Base-by-base conservation (phyloP, 1,139 yeast genomes). In the Candida neerlandica region DNA sequence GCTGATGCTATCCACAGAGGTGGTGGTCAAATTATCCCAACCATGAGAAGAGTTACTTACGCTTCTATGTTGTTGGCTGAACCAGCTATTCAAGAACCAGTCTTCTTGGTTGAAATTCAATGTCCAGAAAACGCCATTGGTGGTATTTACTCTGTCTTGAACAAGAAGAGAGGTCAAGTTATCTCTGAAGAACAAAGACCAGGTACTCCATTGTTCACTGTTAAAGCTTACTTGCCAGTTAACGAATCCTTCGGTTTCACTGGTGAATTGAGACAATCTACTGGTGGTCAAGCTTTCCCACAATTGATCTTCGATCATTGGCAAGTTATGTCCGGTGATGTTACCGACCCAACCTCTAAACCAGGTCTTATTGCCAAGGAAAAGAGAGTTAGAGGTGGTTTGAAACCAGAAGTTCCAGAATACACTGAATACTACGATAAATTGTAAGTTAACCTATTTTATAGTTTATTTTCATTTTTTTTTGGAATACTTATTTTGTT, bases 281-380 rank as follows among this genome's bases (percentile, higher is more conserved):
- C 99, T 71, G 97, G 97, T 89, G 99, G 99, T 80, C 99, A 94
- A 86, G 99, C 99, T 77, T 94, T 94, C 98, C 99, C 99, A 82
- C 98, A 92, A 84, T 85, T 94, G 96, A 94, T 94, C 78, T 94
- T 94, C 80, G 98, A 92, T 78, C 99, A 94, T 79, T 94, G 98
- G 98, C 83, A 90, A 63, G 77, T 88, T 69, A 81, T 94, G 83
- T 70, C 74, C 65, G 96, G 97, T 79, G 95, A 90, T 78, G 96
- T 96, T 73, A 80, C 89, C 66, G 98, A 94, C 80, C 86, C 92
- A 72, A 66, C 85, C 71, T 70, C 96, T 70, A 94, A 92, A 86
- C 95, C 98, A 69, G 98, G 98, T 88, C 80, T 79, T 65, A 89
- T 94, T 75, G 97, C 89, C 69, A 67, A 73, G 64, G 95, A 80